Percentiles rank a stretch among this genome's conserved stretches.
phyloP scores from a whole-genome alignment of 306 rosid species.

The Cicer bijugum region DNA sequence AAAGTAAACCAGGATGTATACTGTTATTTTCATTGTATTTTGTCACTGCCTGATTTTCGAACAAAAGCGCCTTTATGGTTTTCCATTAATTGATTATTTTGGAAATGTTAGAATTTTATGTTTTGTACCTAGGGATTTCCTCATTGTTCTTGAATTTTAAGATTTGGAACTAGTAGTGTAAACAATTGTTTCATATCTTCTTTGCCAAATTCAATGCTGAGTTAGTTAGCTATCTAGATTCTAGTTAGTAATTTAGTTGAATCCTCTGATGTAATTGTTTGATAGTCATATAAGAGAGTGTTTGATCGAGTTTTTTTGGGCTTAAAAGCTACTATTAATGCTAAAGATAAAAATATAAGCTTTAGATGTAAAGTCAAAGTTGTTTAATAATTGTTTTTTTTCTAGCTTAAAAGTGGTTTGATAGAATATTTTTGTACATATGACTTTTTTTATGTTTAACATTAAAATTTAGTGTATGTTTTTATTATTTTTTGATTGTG shows the following conservation, averaged over 20 bases:
- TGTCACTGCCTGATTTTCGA: neutral
- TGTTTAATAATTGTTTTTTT: neutral
- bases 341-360: neutral
- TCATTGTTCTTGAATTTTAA: neutral
- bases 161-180: neutral
- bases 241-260: neutral
- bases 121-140: neutral
- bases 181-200: slow-evolving; percentile 10
- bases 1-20: slow-evolving; percentile 8
- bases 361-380: neutral
- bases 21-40: slow-evolving; percentile 6
- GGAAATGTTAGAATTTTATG: slow-evolving; percentile 12
- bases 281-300: neutral
- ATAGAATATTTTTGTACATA: too few species aligned
- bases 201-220: neutral
- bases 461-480: too few species aligned
- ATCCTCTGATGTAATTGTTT: neutral
- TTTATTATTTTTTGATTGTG: too few species aligned
- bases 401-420: neutral
- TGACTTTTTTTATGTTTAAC: too few species aligned
- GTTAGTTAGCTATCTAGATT: neutral
- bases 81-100: slow-evolving; percentile 20
- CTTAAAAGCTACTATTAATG: neutral
- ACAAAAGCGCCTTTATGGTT: neutral
- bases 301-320: neutral